Base-by-base conservation (phyloP, 2,329 filamentous ascomycete genomes). In the Sphaerostilbella broomeana region DNA sequence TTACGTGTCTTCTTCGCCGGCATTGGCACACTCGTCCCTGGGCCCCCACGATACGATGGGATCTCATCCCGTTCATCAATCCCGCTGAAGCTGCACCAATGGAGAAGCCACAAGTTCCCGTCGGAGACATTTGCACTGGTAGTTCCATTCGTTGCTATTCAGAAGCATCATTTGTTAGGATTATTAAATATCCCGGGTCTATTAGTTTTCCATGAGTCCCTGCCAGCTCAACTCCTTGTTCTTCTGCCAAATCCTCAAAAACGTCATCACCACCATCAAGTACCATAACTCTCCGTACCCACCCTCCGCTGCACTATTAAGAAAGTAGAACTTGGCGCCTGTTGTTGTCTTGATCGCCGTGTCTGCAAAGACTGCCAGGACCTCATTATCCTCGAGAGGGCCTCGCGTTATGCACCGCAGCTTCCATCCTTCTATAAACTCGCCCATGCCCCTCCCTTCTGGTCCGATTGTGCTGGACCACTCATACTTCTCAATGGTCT, bases 221-320 rank as follows among this genome's bases (percentile, higher is more conserved):
- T n/a, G n/a, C n/a, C n/a, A n/a, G n/a, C n/a, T n/a, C 31, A 35
- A 19, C 31, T 44, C 36, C 41, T 44, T 44, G 25, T 33, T 26
- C 34, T 28, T 29, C 41, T 46, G 44, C 41, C 41, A 46, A 17
- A 46, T 31, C 8, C 44, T 38, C 18, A 44, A 25, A 35, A 41
- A 44, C 2, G 64, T 61, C 6, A 59, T 51, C 8, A 65, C 63
- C 2, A 65, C 60, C 62, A 68, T 67, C n/a, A 68, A 45, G 1
- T 60, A 58, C 62, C 64, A 70, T 19, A 63, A 52, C 46, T 64
- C 58, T 13, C 67, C 66, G 7, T 70, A 53, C 15, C 52, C 45
- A 2, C 66, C 65, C 10, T 53, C 56, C 12, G 51, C 49, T 3
- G 64, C 67, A 2, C 55, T 60, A 8, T 65, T 65, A 4, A 65